Evolutionary conservation across 2,329 filamentous ascomycete genomes (phyloP), one percentile per base, ranked within the genome.

Genomic region (Colletotrichum gloeosporioides): DNA sequence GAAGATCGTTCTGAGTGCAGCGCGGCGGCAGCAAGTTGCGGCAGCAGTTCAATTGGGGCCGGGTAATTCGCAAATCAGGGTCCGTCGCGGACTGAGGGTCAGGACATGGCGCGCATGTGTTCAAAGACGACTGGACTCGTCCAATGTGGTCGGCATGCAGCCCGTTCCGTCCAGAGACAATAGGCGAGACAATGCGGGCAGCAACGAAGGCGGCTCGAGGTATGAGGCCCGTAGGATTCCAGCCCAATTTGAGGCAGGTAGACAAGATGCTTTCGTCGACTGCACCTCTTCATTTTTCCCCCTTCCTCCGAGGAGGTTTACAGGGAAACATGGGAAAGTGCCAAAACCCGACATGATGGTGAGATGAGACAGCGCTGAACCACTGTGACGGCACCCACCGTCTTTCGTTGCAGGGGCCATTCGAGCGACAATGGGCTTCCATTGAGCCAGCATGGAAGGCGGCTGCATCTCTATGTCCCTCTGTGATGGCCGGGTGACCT

Each of bases 71-170:
- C 66, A 62, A 75, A 71, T 66, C 72, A 65, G 71, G 36, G 15
- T 32, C 34, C 55, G 36, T 75, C 75, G 62, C 62, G 25, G 61
- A 61, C 31, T 67, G 36, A 39, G 16, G 74, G 70, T 69, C 70
- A 73, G 66, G 66, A 57, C 76, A 77, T 62, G 74, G 44, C 61
- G 66, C 29, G 65, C 55, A 72, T 77, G 76, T 77, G 76, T 77
- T 77, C 76, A 61, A 77, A 62, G 61, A 64, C 74, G 70, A 77
- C 76, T 77, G 76, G 76, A 55, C 66, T 77, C 6, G 59, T 2
- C 80, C 82, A 44, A 78, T 84, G 10, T 75, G 53, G 44, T 67
- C 66, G 53, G 61, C 66, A 77, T 75, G 72, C 71, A 67, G 66
- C 72, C 36, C 49, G 73, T 77, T 75, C 64, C 53, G 55, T 71